These are phyloP conservation scores for Leccinum fuscescens DNA, from an alignment of 1,284 basidiomycete species.

Conservation along the genomic window DNA sequence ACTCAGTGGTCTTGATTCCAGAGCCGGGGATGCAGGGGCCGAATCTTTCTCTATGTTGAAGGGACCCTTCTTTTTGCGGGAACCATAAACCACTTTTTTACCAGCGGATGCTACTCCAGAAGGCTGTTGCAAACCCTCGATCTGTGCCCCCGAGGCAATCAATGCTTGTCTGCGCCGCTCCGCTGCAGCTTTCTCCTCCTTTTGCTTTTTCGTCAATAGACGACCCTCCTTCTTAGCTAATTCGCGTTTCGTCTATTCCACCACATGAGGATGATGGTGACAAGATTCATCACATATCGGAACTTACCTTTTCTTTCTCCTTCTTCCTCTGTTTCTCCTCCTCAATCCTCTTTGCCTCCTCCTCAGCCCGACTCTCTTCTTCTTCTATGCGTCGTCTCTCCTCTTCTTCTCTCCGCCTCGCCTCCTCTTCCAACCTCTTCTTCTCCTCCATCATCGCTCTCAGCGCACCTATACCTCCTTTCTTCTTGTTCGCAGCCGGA, in stretches of 20 bases:
- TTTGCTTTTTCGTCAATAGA: constrained; percentile 92
- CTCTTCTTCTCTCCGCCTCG: constrained; percentile 64
- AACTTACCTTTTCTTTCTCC: constrained; percentile 83
- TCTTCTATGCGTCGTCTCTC: constrained; percentile 79
- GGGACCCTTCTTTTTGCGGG: constrained; percentile 78
- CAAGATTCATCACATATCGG: constrained; percentile 3
- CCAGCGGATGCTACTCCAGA: constrained; percentile 46
- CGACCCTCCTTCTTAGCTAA: constrained; percentile 88
- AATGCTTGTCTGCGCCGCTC: constrained; percentile 92
- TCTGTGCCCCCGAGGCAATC: constrained; percentile 84
- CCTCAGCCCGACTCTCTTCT: constrained; percentile 74
- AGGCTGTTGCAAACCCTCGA: constrained; percentile 78
- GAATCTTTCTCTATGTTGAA: constrained; percentile 41
- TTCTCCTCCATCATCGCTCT: constrained; percentile 89
- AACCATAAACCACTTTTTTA: constrained; percentile 79
- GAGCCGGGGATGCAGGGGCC: constrained; percentile 44
- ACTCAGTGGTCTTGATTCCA: constrained; percentile 53
- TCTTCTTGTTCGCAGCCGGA: constrained; percentile 64
- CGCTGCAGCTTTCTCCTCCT: constrained; percentile 89
- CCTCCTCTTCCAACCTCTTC: constrained; percentile 84
- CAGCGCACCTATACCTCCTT: constrained; percentile 67
- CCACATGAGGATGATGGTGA: constrained; percentile 5
- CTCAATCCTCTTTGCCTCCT: constrained; percentile 73
- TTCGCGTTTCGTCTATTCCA: constrained; percentile 73
- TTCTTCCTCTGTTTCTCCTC: constrained; percentile 85